Evolutionary conservation across 495 filamentous ascomycete species (phyloP).

Genomic region (Hypoxylon lenormandii): DNA sequence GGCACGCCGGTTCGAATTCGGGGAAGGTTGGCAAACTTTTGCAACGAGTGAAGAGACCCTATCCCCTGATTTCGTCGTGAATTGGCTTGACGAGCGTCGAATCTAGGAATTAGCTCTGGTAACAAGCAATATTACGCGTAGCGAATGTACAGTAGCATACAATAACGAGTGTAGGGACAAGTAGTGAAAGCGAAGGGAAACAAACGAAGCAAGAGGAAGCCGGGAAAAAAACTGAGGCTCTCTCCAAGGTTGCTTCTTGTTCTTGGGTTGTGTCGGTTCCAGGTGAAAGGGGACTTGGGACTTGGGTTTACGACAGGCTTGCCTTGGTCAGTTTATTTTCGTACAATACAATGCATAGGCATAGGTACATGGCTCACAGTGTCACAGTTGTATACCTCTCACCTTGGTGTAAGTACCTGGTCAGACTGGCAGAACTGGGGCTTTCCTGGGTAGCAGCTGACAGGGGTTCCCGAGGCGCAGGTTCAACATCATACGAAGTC

Average conservation of each 20-base stretch:
- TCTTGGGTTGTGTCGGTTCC: conserved; percentile 17
- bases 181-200: conserved; percentile 43
- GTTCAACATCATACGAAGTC: conserved; percentile 42
- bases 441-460: not conserved
- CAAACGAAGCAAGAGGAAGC: conserved; percentile 32
- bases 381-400: conserved; percentile 25
- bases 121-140: conserved; percentile 42
- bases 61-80: conserved; percentile 9
- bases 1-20: conserved; percentile 10
- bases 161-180: conserved; percentile 49
- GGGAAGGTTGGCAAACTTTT: conserved; percentile 19
- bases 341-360: conserved; percentile 34
- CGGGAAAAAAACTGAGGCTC: conserved; percentile 37
- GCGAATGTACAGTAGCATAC: conserved; percentile 48
- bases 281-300: conserved; percentile 42
- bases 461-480: conserved; percentile 45
- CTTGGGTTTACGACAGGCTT: conserved; percentile 22
- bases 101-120: conserved; percentile 12
- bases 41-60: conserved; percentile 30
- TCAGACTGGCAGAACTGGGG: conserved; percentile 1
- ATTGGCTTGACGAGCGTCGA: conserved; percentile 6
- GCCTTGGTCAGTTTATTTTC: conserved; percentile 46
- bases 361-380: conserved; percentile 38
- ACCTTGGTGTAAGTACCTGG: conserved; percentile 18
- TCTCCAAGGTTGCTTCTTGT: conserved; percentile 31